Conservation (phyloP, 2,329 filamentous ascomycete species). For the Clonostachys solani region DNA sequence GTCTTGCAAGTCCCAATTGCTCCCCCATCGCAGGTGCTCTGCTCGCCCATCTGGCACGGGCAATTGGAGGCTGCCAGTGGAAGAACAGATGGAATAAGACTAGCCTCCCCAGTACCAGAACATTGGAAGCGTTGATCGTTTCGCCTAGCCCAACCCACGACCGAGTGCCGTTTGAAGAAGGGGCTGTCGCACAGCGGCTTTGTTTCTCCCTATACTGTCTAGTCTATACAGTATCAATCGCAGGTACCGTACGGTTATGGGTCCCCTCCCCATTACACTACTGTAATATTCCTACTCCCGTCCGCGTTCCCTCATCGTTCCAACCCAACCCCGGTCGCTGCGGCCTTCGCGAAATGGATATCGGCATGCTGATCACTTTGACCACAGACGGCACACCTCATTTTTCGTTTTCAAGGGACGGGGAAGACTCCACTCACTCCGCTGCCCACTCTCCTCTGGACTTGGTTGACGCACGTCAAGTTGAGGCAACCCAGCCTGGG, state of each 20-base stretch:
- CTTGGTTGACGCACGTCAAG: slow-evolving; percentile 30
- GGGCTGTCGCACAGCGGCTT: no score
- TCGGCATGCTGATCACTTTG: slow-evolving; percentile 50
- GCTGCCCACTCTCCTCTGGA: slow-evolving; percentile 20
- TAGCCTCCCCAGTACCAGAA: no score
- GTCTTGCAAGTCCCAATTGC: no score
- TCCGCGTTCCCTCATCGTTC: slow-evolving; percentile 25
- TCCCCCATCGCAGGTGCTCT: no score
- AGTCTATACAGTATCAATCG: slow-evolving; percentile 3
- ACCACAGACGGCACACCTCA: slow-evolving; percentile 47
- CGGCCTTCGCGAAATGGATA: slow-evolving; percentile 44
- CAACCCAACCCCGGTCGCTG: slow-evolving; percentile 35
- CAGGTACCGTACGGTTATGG: slow-evolving; percentile 1
- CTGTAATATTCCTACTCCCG: not conserved
- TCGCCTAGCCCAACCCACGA: no score
- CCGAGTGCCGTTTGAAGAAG: no score
- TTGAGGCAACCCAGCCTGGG: slow-evolving; percentile 21
- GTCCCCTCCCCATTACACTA: not conserved
- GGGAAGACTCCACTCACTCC: slow-evolving; percentile 31
- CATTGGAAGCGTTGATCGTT: no score
- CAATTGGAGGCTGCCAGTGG: no score
- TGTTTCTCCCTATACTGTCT: not conserved
- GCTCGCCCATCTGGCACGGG: no score
- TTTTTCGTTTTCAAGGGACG: slow-evolving; percentile 18
- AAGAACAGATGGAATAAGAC: no score